Percentiles rank a stretch among this genome's conserved stretches.
Conservation (phyloP, 495 filamentous ascomycete species). For the Penicillium taxi region DNA sequence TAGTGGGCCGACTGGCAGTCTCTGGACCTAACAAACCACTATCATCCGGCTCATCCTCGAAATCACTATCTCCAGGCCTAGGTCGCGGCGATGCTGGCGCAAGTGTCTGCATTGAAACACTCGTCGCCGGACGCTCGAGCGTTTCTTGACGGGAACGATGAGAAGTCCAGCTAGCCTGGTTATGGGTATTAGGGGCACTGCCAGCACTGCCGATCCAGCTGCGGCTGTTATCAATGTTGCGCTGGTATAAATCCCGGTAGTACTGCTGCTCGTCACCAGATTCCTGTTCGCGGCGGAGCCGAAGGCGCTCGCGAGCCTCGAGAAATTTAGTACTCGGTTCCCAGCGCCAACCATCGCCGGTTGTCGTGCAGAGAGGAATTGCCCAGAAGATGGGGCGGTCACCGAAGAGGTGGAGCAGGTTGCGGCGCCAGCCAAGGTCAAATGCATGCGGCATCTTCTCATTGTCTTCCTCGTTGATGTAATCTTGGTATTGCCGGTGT, state of each 20-base stretch:
- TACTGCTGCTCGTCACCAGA: constrained; percentile 42
- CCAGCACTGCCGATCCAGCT: constrained; percentile 23
- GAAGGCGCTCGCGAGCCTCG: constrained; percentile 54
- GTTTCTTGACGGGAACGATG: constrained; percentile 46
- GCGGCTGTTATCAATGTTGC: constrained; percentile 30
- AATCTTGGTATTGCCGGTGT: constrained; percentile 69
- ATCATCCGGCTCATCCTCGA: constrained; percentile 30
- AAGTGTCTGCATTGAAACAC: constrained; percentile 48
- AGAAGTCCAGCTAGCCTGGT: constrained; percentile 17
- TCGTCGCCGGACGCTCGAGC: constrained; percentile 40
- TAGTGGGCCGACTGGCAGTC: constrained; percentile 3
- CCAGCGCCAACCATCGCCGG: constrained; percentile 93
- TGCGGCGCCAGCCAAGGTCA: constrained; percentile 71
- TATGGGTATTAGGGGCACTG: not conserved
- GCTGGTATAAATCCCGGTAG: constrained; percentile 33
- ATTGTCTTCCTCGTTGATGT: constrained; percentile 79
- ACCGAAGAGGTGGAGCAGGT: constrained; percentile 81
- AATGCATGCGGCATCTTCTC: constrained; percentile 88
- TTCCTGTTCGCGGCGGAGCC: constrained; percentile 52
- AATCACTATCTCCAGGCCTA: constrained; percentile 37
- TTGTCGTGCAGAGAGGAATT: constrained; percentile 75
- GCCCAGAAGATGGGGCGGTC: constrained; percentile 59
- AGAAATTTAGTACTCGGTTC: constrained; percentile 69
- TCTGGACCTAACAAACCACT: constrained; percentile 16
- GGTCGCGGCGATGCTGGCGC: constrained; percentile 37